These are phyloP conservation scores for Allium sativum DNA, from an alignment of 106 monocot species.

Conservation along the genomic window DNA sequence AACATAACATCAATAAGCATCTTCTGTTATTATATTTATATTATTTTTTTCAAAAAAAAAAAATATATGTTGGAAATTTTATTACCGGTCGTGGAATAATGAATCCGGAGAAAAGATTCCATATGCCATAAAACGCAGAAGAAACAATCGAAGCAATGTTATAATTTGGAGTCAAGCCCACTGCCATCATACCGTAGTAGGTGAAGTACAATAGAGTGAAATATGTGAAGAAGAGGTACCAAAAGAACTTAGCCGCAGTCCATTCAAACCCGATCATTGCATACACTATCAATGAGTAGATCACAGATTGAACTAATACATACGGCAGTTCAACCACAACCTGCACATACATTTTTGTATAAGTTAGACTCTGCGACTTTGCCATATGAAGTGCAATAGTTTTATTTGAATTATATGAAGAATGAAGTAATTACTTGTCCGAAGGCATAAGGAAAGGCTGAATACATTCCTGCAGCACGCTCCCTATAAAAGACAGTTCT, in stretches of 20 bases:
- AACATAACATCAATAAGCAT: neutral
- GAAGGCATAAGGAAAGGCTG: constrained; percentile 58
- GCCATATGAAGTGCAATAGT: neutral
- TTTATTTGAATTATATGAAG: neutral
- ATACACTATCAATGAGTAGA: constrained; percentile 22
- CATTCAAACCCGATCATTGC: constrained; percentile 17
- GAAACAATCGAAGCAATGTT: constrained; percentile 32
- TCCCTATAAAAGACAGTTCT: constrained; percentile 67
- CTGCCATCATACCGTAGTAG: constrained; percentile 44
- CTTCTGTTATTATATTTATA: neutral
- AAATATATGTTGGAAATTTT: neutral
- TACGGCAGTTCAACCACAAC: constrained; percentile 34
- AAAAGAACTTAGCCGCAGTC: constrained; percentile 12
- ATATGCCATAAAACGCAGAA: constrained; percentile 32
- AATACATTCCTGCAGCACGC: constrained; percentile 67
- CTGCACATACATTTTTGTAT: constrained; percentile 4
- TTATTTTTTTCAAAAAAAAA: no score
- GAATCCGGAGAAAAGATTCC: constrained; percentile 45
- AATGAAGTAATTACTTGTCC: constrained; percentile 36
- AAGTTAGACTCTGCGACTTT: neutral
- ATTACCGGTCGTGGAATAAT: constrained; percentile 34
- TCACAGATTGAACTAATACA: constrained; percentile 20
- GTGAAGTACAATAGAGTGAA: constrained; percentile 42
- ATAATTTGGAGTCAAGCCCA: constrained; percentile 32
- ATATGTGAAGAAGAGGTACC: constrained; percentile 16